Evolutionary conservation across 2,329 filamentous ascomycete genomes (phyloP).

Genomic region (Sarocladiaceae sp.): DNA sequence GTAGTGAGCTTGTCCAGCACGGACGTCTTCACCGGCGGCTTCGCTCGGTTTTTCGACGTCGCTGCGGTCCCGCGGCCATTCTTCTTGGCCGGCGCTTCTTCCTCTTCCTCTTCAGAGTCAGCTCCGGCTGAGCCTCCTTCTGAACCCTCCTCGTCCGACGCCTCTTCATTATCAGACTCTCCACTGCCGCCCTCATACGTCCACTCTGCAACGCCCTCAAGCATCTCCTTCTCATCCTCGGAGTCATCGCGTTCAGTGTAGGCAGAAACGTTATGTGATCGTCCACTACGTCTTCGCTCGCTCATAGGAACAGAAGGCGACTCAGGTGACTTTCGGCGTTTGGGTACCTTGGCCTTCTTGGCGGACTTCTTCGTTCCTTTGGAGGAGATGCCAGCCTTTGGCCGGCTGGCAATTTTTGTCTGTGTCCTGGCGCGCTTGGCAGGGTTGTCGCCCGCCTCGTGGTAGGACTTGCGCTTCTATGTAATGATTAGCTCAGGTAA

Average conservation of each 20-base stretch:
- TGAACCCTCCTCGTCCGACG: conserved; percentile 14
- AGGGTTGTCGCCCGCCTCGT: conserved; percentile 43
- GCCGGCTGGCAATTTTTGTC: conserved; percentile 30
- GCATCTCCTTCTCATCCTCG: conserved; percentile 59
- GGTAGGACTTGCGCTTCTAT: conserved; percentile 54
- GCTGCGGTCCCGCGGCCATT: background rate
- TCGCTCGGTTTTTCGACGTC: background rate
- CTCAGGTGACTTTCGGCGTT: conserved; percentile 23
- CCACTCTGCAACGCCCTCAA: conserved; percentile 57
- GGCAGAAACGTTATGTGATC: conserved; percentile 39
- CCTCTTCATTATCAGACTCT: conserved; percentile 21
- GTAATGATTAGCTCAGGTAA: conserved; percentile 20
- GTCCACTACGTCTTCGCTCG: conserved; percentile 54
- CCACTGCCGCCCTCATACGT: conserved; percentile 39
- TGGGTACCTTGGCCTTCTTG: conserved; percentile 25
- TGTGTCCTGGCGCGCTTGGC: conserved; percentile 34
- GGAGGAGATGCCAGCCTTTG: conserved; percentile 28
- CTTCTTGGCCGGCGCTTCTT: conserved; percentile 13
- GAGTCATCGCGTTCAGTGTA: conserved; percentile 55
- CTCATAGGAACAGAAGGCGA: conserved; percentile 28
- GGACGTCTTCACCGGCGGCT: background rate
- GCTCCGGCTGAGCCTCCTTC: conserved; percentile 15
- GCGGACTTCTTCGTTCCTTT: conserved; percentile 27
- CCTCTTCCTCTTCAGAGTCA: conserved; percentile 16
- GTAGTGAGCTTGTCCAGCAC: background rate